phyloP scores from a whole-genome alignment of 73 alveolate species.

The Paraurostyla sp. region DNA sequence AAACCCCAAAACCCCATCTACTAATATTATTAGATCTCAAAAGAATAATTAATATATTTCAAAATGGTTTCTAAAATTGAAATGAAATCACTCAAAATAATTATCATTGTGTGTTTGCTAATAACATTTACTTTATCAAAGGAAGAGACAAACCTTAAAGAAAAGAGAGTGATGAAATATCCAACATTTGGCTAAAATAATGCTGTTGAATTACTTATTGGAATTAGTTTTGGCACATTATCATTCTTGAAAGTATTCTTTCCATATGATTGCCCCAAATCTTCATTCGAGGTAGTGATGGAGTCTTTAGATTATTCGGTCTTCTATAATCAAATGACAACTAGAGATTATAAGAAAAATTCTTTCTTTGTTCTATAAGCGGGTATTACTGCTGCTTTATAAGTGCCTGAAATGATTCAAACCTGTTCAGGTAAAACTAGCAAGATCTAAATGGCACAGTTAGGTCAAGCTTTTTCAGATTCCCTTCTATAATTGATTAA shows the following conservation, averaged over 20 bases:
- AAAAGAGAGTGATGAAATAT: too few relatives aligned
- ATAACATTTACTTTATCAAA: too few relatives aligned
- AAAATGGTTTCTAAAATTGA: too few relatives aligned
- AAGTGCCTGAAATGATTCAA: not conserved
- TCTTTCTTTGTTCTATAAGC: not conserved
- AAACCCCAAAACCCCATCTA: too few relatives aligned
- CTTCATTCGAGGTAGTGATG: not conserved
- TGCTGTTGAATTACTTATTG: constrained; percentile 10
- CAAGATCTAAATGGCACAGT: too few relatives aligned
- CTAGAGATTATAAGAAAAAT: not conserved
- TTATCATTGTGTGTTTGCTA: too few relatives aligned
- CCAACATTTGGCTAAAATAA: not conserved
- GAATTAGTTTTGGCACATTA: not conserved
- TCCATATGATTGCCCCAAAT: constrained; percentile 18
- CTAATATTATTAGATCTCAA: too few relatives aligned
- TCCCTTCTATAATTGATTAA: not conserved
- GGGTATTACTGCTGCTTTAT: not conserved
- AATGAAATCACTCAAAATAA: too few relatives aligned
- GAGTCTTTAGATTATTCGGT: not conserved
- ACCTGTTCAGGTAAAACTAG: too few relatives aligned
- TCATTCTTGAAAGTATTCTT: not conserved
- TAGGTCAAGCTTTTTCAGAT: not conserved
- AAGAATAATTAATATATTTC: too few relatives aligned
- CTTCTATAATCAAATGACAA: not conserved
- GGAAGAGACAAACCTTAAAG: too few relatives aligned